Percentiles rank a stretch among this genome's conserved stretches.
Conservation (phyloP, 2,329 filamentous ascomycete genomes). For the Colletotrichum chrysophilum region DNA sequence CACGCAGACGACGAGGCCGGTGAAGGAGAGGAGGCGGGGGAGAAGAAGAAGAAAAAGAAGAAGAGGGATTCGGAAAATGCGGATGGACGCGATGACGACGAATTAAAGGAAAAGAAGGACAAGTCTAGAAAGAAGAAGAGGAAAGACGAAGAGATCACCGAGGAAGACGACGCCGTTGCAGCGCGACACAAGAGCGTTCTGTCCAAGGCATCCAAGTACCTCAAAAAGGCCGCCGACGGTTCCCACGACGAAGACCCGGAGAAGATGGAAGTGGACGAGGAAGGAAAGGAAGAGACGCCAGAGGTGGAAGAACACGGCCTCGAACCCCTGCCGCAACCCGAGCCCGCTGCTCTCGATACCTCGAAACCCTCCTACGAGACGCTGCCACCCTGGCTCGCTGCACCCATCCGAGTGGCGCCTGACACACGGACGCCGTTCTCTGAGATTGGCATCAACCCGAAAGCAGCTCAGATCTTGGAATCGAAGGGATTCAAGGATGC, state of each 20-base stretch:
- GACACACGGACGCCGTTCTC: slow-evolving; percentile 66
- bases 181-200: slow-evolving; percentile 56
- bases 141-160: slow-evolving; percentile 10
- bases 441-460: slow-evolving; percentile 65
- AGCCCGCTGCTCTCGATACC: slow-evolving; percentile 59
- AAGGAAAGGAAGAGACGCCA: slow-evolving; percentile 30
- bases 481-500: slow-evolving; percentile 74
- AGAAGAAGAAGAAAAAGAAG: slow-evolving; percentile 25
- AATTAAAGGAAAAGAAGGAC: slow-evolving; percentile 25
- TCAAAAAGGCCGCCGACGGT: slow-evolving; percentile 51
- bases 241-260: slow-evolving; percentile 35
- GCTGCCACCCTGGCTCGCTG: slow-evolving; percentile 80
- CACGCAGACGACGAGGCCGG: neutral
- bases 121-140: slow-evolving; percentile 28
- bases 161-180: slow-evolving; percentile 32
- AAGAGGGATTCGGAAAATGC: neutral
- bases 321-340: slow-evolving; percentile 81
- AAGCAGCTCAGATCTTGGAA: slow-evolving; percentile 66
- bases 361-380: slow-evolving; percentile 75
- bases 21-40: neutral
- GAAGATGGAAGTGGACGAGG: slow-evolving; percentile 31
- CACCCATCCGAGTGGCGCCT: slow-evolving; percentile 72
- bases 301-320: slow-evolving; percentile 69
- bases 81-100: neutral
- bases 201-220: slow-evolving; percentile 60